Evolutionary conservation across 164 flowering plant genomes (phyloP).

Genomic region (Liquidambar formosana): DNA sequence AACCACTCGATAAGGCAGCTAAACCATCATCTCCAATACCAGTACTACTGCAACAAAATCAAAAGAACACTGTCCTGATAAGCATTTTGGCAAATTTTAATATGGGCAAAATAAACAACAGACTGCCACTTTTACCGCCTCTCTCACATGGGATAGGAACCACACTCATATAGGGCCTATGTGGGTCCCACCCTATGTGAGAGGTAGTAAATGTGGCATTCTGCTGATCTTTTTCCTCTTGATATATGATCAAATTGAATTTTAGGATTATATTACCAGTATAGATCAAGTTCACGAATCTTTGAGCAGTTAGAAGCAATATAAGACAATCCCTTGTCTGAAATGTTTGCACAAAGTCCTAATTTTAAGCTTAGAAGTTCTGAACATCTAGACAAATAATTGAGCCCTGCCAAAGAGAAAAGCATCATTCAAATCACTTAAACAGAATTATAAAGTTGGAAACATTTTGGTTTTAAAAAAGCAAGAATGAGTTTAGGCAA

Average conservation of each 20-base stretch:
- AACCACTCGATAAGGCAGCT: slow-evolving; percentile 55
- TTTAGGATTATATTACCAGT: slow-evolving; percentile 43
- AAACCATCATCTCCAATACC: slow-evolving; percentile 66
- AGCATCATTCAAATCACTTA: background rate
- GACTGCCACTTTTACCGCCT: too few species aligned
- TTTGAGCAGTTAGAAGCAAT: slow-evolving; percentile 55
- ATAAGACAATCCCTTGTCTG: slow-evolving; percentile 53
- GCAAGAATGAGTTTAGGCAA: background rate
- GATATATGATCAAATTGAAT: background rate
- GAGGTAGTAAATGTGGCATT: too few species aligned
- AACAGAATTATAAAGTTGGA: background rate
- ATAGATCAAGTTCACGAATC: slow-evolving; percentile 66
- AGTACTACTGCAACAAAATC: slow-evolving; percentile 42
- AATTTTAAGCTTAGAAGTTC: slow-evolving; percentile 50
- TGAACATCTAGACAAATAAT: slow-evolving; percentile 52
- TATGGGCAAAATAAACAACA: too few species aligned
- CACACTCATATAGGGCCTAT: too few species aligned
- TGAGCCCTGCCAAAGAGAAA: slow-evolving; percentile 47
- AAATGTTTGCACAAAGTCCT: slow-evolving; percentile 57
- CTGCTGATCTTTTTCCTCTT: too few species aligned
- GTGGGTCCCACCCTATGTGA: too few species aligned
- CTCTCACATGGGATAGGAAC: too few species aligned
- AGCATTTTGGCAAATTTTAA: background rate
- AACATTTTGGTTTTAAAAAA: background rate
- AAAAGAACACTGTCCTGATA: background rate